These are phyloP conservation scores for Apiospora hydei DNA, from an alignment of 2,329 filamentous ascomycete species.

Conservation along the genomic window DNA sequence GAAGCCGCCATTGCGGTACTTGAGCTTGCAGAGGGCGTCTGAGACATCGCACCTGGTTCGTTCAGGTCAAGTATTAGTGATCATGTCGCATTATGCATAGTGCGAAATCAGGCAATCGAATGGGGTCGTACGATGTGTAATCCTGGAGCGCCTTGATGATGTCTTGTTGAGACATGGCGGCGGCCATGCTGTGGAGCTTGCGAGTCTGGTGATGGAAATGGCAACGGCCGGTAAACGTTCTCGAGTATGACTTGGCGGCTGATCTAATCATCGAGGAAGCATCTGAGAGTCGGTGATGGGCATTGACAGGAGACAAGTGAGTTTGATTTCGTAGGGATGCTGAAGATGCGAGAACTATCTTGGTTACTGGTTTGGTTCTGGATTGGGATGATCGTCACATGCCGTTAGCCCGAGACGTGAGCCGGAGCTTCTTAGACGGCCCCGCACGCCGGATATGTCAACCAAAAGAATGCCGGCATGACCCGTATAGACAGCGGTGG, in stretches of 20 bases:
- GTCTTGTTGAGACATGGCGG: conserved; percentile 34
- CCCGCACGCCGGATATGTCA: background rate
- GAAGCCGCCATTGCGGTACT: conserved; percentile 58
- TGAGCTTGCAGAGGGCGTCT: conserved; percentile 59
- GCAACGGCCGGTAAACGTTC: background rate
- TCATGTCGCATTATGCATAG: background rate
- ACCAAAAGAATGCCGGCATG: background rate
- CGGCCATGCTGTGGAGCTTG: conserved; percentile 32
- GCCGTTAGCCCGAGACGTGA: conserved; percentile 13
- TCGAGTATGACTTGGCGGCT: background rate
- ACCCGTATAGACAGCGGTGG: background rate
- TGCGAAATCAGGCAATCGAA: too few species aligned
- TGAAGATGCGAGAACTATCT: background rate
- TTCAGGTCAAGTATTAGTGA: conserved; percentile 9
- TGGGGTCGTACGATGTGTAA: conserved; percentile 43
- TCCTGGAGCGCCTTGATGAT: conserved; percentile 42
- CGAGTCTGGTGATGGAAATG: background rate
- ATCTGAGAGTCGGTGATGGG: background rate
- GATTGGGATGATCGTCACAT: conserved; percentile 2
- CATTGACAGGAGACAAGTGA: background rate
- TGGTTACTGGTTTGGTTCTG: background rate
- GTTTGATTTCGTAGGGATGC: background rate
- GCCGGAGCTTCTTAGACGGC: background rate
- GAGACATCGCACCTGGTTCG: conserved; percentile 54
- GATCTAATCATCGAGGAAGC: background rate